Evolutionary conservation across 768 basidiomycete genomes (phyloP).

Genomic region (Mycena pura): DNA sequence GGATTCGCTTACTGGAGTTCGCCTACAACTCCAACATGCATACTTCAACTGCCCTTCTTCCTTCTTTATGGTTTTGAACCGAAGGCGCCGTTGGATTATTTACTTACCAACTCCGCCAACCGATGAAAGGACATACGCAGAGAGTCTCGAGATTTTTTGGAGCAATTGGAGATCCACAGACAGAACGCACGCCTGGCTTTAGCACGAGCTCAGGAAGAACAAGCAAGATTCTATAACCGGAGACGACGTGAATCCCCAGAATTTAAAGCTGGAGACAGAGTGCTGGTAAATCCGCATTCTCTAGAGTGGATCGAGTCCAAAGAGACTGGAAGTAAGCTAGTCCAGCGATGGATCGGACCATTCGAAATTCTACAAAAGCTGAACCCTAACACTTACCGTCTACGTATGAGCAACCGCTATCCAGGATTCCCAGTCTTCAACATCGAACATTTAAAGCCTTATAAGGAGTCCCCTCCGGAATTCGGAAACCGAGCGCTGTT

Average conservation of each 20-base stretch:
- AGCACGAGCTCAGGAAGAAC: not conserved
- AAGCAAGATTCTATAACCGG: not conserved
- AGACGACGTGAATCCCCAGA: not conserved
- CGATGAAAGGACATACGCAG: no score
- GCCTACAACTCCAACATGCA: not conserved
- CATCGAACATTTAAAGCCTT: not conserved
- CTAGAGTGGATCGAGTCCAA: not conserved
- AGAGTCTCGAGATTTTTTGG: not conserved
- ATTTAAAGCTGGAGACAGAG: not conserved
- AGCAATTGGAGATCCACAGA: not conserved
- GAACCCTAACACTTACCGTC: not conserved
- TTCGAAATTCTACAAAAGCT: not conserved
- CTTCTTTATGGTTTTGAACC: no score
- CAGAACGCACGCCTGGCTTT: not conserved
- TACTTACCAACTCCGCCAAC: no score
- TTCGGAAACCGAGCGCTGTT: no score
- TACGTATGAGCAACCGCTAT: not conserved
- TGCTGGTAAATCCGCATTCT: not conserved
- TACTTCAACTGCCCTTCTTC: no score
- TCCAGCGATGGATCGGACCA: not conserved
- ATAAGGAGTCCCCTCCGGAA: not conserved
- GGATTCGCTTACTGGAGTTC: not conserved
- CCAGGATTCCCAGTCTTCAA: not conserved
- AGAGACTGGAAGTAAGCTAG: not conserved
- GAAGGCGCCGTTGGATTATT: no score